Base-by-base conservation (phyloP, 1,284 basidiomycete species). In the Pascua guehoae region DNA sequence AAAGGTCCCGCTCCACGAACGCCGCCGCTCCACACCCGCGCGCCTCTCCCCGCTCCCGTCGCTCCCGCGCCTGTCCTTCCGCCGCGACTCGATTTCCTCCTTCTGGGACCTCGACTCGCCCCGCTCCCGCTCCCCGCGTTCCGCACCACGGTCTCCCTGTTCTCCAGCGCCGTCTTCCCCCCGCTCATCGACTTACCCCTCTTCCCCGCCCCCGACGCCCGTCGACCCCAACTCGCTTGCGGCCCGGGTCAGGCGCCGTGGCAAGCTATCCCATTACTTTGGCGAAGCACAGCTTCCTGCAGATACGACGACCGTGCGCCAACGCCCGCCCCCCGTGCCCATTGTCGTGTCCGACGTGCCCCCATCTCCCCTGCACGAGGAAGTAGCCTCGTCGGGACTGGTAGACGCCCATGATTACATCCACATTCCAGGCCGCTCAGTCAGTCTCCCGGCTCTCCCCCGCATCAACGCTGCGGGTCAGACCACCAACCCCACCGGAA, bases 261-360 rank as follows among this genome's bases (percentile, higher is more conserved):
- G 64, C 44, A 72, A 69, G 51, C 58, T 72, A 8, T 57, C 62
- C 1, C 56, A 67, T 3, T 69, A 70, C 54, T 69, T 70, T 47
- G 68, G 70, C 15, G 69, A 67, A 50, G 49, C 41, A 8, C 49
- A 37, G 47, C 43, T 18, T 37, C 43, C 41, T 15, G 46, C 48
- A 47, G 38, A 58, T 45, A 47, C 53, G 41, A 15, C 18, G 14
- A 43, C 41, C 18, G 10, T 41, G 37, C 49, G 41, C 15, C 5
- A 41, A 41, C 41, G 15, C 14, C 17, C n/a, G n/a, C n/a, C 40
- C 36, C 32, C 37, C 48, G 4, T 32, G 37, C 10, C 41, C 48
- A 8, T 24, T 18, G 1, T 2, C 48, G n/a, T 36, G 37, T 36
- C 36, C 46, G 11, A n/a, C 46, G n/a, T n/a, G n/a, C 36, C 5